phyloP scores from a whole-genome alignment of 2,329 filamentous ascomycete genomes.

The Aspergillus fijiensis region DNA sequence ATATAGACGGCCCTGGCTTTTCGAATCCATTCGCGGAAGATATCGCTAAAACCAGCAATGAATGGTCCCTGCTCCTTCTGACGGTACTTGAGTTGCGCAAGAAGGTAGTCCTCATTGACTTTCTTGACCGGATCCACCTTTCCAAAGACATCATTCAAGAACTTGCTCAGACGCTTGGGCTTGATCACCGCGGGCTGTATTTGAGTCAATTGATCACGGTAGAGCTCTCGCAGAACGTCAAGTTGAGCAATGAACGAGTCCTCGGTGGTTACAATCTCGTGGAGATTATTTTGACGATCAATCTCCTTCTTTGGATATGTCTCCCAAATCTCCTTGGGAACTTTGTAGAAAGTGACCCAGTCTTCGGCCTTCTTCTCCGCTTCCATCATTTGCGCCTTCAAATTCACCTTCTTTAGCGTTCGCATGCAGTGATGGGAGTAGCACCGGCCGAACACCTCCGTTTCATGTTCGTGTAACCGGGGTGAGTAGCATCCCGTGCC shows the following conservation, averaged over 20 bases:
- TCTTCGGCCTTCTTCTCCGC: conserved; percentile 70
- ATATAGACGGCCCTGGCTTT: conserved; percentile 88
- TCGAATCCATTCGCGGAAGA: conserved; percentile 97
- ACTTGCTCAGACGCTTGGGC: conserved; percentile 73
- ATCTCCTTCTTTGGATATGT: conserved; percentile 79
- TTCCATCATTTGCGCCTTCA: conserved; percentile 70
- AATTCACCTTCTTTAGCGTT: conserved; percentile 89
- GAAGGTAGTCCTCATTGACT: conserved; percentile 87
- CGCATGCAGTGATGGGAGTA: conserved; percentile 93
- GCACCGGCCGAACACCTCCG: conserved; percentile 68
- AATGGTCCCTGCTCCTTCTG: conserved; percentile 96
- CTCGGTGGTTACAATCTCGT: conserved; percentile 93
- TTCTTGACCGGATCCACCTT: conserved; percentile 84
- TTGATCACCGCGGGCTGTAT: conserved; percentile 78
- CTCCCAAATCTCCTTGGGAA: conserved; percentile 75
- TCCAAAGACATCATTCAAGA: conserved; percentile 83
- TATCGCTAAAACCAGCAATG: conserved; percentile 90
- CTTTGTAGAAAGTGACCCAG: conserved; percentile 85
- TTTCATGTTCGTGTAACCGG: conserved; percentile 68
- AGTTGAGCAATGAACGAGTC: conserved; percentile 88
- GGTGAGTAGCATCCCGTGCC: conserved; percentile 88
- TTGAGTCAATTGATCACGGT: conserved; percentile 73
- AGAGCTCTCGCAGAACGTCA: conserved; percentile 79
- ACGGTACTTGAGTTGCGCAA: conserved; percentile 92
- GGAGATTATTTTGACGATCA: conserved; percentile 87